phyloP scores from a whole-genome alignment of 441 rosid genomes.

The Populus hybrid region DNA sequence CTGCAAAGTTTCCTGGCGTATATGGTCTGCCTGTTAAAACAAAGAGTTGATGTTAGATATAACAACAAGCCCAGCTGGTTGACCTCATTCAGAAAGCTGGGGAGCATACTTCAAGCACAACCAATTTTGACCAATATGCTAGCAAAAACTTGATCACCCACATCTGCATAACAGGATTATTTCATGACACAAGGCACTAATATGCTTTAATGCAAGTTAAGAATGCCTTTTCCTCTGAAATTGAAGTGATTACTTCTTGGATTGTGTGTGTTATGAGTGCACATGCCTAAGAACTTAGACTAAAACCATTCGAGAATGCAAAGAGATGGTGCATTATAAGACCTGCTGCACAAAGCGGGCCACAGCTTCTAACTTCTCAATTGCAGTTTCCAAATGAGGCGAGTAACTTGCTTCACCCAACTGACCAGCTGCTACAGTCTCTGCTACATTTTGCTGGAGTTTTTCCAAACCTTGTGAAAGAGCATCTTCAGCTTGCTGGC shows the following conservation, averaged over 20 bases:
- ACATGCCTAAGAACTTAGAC: neutral
- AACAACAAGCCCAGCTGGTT: neutral
- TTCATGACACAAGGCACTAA: neutral
- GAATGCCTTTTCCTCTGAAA: neutral
- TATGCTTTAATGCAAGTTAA: neutral
- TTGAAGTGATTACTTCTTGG: neutral
- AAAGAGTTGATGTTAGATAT: neutral
- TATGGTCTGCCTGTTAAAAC: constrained; percentile 73
- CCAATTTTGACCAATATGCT: neutral
- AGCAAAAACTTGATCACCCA: neutral
- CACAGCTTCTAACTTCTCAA: constrained; percentile 68
- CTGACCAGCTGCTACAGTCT: constrained; percentile 56
- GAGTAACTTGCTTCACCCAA: constrained; percentile 51
- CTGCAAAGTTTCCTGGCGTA: constrained; percentile 77
- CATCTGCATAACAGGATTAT: neutral
- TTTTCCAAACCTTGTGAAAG: constrained; percentile 89
- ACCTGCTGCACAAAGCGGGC: constrained; percentile 87
- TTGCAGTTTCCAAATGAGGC: constrained; percentile 59
- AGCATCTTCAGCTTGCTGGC: constrained; percentile 97
- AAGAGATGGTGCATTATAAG: constrained; percentile 13
- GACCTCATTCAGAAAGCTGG: neutral
- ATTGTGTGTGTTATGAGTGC: neutral
- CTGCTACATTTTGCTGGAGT: constrained; percentile 65
- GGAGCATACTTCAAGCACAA: neutral
- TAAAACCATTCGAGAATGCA: constrained; percentile 6